Evolutionary conservation across 805 yeast species (phyloP), one percentile per base, ranked within the genome.

Genomic region (Brettanomyces naardenensis): DNA sequence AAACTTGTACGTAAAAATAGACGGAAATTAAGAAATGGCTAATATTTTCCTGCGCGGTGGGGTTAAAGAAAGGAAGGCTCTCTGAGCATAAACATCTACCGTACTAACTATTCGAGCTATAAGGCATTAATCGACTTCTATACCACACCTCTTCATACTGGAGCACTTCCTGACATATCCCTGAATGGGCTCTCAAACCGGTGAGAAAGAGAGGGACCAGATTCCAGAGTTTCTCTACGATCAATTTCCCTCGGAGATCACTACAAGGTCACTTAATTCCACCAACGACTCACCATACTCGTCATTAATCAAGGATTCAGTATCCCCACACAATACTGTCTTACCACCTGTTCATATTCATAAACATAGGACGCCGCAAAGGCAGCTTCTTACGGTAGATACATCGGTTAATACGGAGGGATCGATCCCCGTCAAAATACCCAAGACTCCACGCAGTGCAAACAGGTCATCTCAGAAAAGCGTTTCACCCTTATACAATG

Each of bases 201-300:
- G n/a, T n/a, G n/a, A n/a, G 11, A 30, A 18, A 9, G 33, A 34
- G 19, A 42, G 39, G 14, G 53, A 49, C 26, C 44, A 51, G 19
- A 39, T 56, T 19, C 61, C 59, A 11, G 47, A 44, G 39, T 54
- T 54, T 34, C 45, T 56, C 14, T 56, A 54, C 40, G 54, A 56
- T 37, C 49, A 53, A 40, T 52, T 56, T 15, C 61, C 61, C 3
- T 31, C 51, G 2, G 58, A 52, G 47, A 51, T 53, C 28, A 33
- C 46, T 23, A 45, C 50, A 36, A 42, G 48, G 11, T 44, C 50
- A 3, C 36, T 56, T 6, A 40, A 47, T 28, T 23, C 45, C 19
- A 35, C 48, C 14, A 21, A n/a, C 4, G 56, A 48, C 18, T 49
- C 61, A 3, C 59, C 59, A 2, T 56, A 54, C 37, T 40, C 58